Percentiles rank a stretch among this genome's conserved stretches.
Conservation (phyloP, 495 filamentous ascomycete species). For the Chaetomium tenue region DNA sequence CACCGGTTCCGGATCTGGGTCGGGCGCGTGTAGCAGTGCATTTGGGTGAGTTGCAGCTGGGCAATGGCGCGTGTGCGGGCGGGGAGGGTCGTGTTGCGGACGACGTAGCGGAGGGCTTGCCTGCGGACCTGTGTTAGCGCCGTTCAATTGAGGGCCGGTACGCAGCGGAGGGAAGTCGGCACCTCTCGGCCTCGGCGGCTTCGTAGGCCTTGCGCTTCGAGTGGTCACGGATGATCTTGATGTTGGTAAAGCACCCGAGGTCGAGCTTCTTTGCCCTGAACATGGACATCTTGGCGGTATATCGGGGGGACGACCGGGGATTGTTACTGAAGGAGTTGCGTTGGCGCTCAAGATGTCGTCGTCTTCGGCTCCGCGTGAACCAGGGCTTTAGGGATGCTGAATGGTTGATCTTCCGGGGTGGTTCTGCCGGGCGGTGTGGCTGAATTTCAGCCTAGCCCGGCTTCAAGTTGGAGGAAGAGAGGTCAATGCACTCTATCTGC, state of each 20-base stretch:
- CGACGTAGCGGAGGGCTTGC: conserved; percentile 93
- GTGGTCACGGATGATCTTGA: conserved; percentile 82
- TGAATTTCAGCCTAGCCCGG: too few species aligned
- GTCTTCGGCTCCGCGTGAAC: not conserved
- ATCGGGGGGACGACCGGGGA: not conserved
- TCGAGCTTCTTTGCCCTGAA: conserved; percentile 87
- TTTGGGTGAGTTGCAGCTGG: conserved; percentile 86
- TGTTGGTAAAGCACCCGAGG: conserved; percentile 80
- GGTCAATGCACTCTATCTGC: conserved; percentile 1
- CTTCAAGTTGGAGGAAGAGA: not conserved
- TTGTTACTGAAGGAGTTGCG: not conserved
- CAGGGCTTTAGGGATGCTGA: conserved; percentile 7
- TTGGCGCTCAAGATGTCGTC: conserved; percentile 9
- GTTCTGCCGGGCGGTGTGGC: conserved; percentile 27
- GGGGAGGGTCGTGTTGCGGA: conserved; percentile 86
- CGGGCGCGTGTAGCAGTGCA: conserved; percentile 89
- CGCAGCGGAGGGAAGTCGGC: conserved; percentile 12
- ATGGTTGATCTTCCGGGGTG: not conserved
- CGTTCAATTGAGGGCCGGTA: not conserved
- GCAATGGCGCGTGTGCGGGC: conserved; percentile 79
- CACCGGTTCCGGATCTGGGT: conserved; percentile 95
- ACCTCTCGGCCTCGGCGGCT: conserved; percentile 83
- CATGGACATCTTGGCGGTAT: conserved; percentile 61
- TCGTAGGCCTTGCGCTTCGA: conserved; percentile 92
- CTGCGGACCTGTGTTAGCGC: conserved; percentile 43